These are phyloP conservation scores for Isabelozyma rhagii DNA, from an alignment of 805 yeast species.

Conservation along the genomic window DNA sequence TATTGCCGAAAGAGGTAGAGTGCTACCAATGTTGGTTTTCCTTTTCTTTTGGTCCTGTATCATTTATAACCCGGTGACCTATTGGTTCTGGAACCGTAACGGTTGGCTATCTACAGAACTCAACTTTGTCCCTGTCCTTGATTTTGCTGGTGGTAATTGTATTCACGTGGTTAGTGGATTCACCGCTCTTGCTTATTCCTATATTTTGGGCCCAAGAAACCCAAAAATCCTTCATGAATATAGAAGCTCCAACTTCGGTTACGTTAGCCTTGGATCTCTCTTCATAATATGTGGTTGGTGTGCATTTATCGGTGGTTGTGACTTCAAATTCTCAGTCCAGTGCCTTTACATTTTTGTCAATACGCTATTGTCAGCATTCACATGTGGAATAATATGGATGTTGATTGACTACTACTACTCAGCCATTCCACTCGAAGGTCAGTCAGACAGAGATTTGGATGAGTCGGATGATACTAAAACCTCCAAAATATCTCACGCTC, in stretches of 20 bases:
- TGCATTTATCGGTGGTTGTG: slow-evolving; percentile 43
- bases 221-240: slow-evolving; percentile 34
- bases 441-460: background rate
- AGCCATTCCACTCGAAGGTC: slow-evolving; percentile 34
- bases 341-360: slow-evolving; percentile 31
- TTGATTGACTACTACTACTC: slow-evolving; percentile 38
- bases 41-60: slow-evolving; percentile 37
- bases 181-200: slow-evolving; percentile 42
- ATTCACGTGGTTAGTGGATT: slow-evolving; percentile 46
- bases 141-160: slow-evolving; percentile 45
- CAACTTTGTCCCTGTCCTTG: slow-evolving; percentile 33
- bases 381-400: slow-evolving; percentile 36
- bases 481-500: background rate
- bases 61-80: slow-evolving; percentile 41
- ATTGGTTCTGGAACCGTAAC: slow-evolving; percentile 43
- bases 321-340: slow-evolving; percentile 31
- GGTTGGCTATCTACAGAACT: slow-evolving; percentile 41
- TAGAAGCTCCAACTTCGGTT: slow-evolving; percentile 32
- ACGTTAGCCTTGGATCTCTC: slow-evolving; percentile 31
- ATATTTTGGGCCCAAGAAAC: slow-evolving; percentile 40
- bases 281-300: slow-evolving; percentile 37
- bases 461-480: background rate
- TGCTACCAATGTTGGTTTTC: slow-evolving; percentile 40
- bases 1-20: slow-evolving; percentile 41
- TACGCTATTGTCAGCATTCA: slow-evolving; percentile 30